A percentile compares a stretch with the other conserved stretches of the same genome.
Conservation (phyloP, 2,329 filamentous ascomycete genomes). For the Phyllosticta ampelicida region DNA sequence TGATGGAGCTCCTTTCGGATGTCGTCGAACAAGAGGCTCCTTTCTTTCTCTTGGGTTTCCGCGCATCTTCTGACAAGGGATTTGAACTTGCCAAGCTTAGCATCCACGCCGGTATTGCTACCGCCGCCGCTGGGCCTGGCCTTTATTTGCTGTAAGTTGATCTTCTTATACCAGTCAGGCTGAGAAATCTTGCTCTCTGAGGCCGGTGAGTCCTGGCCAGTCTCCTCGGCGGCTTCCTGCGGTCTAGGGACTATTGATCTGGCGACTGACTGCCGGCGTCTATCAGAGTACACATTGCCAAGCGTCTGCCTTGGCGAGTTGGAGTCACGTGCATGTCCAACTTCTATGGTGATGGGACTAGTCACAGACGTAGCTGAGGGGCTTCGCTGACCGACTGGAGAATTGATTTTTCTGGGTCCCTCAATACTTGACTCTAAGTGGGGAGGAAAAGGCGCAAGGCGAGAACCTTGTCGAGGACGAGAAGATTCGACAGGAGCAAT, state of each 20-base stretch:
- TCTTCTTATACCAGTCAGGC: neutral
- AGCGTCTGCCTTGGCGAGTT: neutral
- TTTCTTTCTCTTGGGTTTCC: neutral
- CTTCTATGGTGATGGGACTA: neutral
- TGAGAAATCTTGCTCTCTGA: neutral
- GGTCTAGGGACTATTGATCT: neutral
- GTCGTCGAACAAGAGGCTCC: slow-evolving; percentile 16
- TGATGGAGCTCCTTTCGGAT: slow-evolving; percentile 30
- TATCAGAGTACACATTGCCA: neutral
- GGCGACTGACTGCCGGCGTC: neutral
- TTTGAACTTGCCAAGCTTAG: slow-evolving; percentile 2
- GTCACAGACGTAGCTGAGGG: too few species aligned
- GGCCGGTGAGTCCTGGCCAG: neutral
- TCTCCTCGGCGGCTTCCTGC: too few species aligned
- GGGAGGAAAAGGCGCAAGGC: too few species aligned
- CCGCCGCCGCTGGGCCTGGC: neutral
- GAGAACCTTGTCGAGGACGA: too few species aligned
- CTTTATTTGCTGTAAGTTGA: neutral
- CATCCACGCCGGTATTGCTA: neutral
- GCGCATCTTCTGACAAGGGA: neutral
- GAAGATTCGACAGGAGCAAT: neutral
- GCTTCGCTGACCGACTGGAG: too few species aligned
- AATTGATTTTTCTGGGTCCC: too few species aligned
- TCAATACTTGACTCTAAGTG: too few species aligned
- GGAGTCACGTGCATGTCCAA: neutral